Evolutionary conservation across 192 early-diverging fungal genomes (phyloP).

Genomic region (Nowakowskiella sp.): DNA sequence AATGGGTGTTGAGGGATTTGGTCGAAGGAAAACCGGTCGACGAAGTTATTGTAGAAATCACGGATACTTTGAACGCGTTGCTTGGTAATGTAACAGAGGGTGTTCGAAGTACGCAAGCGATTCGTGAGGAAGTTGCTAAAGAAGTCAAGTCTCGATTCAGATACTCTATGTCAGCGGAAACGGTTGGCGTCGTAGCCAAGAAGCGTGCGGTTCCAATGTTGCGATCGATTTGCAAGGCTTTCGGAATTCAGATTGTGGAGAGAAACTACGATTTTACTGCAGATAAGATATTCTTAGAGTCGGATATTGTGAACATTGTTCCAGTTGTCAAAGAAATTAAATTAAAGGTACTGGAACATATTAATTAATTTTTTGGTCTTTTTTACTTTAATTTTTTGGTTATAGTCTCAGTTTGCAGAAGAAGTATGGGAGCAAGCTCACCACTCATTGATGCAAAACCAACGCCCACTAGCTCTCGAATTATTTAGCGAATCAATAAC

Average conservation of each 20-base stretch:
- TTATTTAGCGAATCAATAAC: constrained; percentile 72
- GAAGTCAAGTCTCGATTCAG: constrained; percentile 71
- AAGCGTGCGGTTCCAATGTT: constrained; percentile 45
- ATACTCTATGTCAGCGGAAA: constrained; percentile 44
- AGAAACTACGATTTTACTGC: constrained; percentile 62
- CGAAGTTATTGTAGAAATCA: constrained; percentile 53
- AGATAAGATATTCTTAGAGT: constrained; percentile 42
- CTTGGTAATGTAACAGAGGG: constrained; percentile 41
- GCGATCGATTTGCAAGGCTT: constrained; percentile 72
- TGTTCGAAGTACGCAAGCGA: constrained; percentile 3
- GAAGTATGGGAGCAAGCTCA: constrained; percentile 84
- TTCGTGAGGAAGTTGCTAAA: constrained; percentile 49
- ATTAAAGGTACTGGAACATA: constrained; percentile 24
- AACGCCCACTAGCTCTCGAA: constrained; percentile 72
- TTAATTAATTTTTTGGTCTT: neutral
- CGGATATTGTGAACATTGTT: constrained; percentile 62
- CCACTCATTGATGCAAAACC: constrained; percentile 65
- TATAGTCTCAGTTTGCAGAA: constrained; percentile 62
- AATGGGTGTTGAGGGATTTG: constrained; percentile 70
- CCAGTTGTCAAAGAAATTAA: constrained; percentile 68
- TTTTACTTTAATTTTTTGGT: neutral
- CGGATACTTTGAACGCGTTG: constrained; percentile 78
- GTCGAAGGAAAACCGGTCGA: constrained; percentile 50
- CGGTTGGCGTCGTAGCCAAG: constrained; percentile 38
- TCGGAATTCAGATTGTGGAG: constrained; percentile 78